Evolutionary conservation across 2,329 filamentous ascomycete genomes (phyloP), one percentile per base, ranked within the genome.

Genomic region (Hawksworthiomyces lignivorus): DNA sequence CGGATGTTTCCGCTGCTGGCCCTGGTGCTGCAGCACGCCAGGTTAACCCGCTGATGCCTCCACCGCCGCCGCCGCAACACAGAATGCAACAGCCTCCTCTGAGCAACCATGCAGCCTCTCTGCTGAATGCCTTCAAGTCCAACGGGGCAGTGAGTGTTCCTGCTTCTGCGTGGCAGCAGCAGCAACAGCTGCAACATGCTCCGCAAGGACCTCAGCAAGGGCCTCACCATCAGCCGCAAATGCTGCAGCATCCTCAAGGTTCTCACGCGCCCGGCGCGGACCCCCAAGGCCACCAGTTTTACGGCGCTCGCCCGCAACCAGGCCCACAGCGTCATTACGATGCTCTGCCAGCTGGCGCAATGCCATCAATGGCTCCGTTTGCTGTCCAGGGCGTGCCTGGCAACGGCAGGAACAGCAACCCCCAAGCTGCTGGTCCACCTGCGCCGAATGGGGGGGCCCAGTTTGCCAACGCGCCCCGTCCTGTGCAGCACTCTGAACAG

Each of bases 121-220:
- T 70, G 5, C 53, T 70, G 21, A 64, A 57, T 36, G 57, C 63
- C 7, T 61, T 70, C 47, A 69, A 66, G 48, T 58, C 55, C 28
- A 50, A 52, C 15, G 31, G 31, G 28, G 12, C 10, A 20, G 12
- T 18, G 36, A 39, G 12, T 27, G 14, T n/a, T 6, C 22, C 20
- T 4, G 24, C 11, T 3, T n/a, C 7, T 11, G 19, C 17, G 28
- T 33, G 32, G 17, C 31, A 28, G 4, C 44, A 26, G 22, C 44
- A 31, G 24, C 36, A 30, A 17, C 19, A 17, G 10, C 33, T 11
- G 33, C 33, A 36, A 19, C 9, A 19, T 9, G 8, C 14, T 18
- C 17, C 8, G 18, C 32, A 34, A 21, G 14, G 10, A 22, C n/a
- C n/a, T n/a, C n/a, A n/a, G n/a, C 40, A 32, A 14, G 11, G 19